These are phyloP conservation scores for Aspergillus terreus DNA, from an alignment of 2,329 filamentous ascomycete species.

Conservation along the genomic window DNA sequence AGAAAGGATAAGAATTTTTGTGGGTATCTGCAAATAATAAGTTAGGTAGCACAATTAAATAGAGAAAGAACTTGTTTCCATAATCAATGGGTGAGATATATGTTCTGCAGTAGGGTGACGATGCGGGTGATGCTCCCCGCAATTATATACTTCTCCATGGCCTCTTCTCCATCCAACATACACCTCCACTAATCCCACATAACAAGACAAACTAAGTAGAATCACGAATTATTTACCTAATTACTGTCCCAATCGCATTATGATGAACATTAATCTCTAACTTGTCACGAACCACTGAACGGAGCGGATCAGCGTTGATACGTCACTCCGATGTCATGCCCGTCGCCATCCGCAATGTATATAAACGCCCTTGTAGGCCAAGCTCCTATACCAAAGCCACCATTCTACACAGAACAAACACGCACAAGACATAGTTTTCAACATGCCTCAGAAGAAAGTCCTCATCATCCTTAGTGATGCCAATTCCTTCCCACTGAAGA, in stretches of 20 bases:
- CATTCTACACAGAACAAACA: background rate
- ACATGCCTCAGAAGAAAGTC: constrained; percentile 35
- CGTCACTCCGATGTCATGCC: constrained; percentile 26
- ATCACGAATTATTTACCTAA: background rate
- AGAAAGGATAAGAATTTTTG: too few species aligned
- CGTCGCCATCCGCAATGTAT: background rate
- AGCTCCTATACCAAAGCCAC: too few species aligned
- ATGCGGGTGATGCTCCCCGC: too few species aligned
- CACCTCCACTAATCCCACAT: too few species aligned
- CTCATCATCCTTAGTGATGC: constrained; percentile 46
- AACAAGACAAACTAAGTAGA: background rate
- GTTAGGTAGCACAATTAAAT: too few species aligned
- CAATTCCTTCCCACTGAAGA: constrained; percentile 35
- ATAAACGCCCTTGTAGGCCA: background rate
- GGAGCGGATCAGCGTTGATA: constrained; percentile 36
- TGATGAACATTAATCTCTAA: background rate
- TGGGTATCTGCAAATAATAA: too few species aligned
- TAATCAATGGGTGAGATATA: too few species aligned
- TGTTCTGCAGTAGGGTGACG: too few species aligned
- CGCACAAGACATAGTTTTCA: background rate
- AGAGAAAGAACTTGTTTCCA: too few species aligned
- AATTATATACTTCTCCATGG: too few species aligned
- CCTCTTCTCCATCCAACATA: too few species aligned
- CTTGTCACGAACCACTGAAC: background rate
- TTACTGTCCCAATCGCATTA: background rate